Percentiles rank a stretch among this genome's conserved stretches.
These are phyloP conservation scores for Aspergillus bridgeri DNA, from an alignment of 495 filamentous ascomycete genomes.

Conservation along the genomic window DNA sequence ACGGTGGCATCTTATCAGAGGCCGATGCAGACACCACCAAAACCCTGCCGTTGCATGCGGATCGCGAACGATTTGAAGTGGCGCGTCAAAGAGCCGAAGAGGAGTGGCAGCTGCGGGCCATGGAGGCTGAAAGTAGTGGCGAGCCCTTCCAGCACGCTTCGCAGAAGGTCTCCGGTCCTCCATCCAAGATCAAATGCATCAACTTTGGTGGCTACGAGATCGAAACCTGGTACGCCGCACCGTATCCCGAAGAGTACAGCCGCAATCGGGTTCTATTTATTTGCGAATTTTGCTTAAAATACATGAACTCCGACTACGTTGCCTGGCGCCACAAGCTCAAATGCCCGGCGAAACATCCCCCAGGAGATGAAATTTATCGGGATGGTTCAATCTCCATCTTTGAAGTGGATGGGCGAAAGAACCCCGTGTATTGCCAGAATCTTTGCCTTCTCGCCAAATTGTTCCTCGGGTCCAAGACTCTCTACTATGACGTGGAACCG, in stretches of 20 bases:
- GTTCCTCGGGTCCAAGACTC: slow-evolving; percentile 93
- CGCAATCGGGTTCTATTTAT: slow-evolving; percentile 93
- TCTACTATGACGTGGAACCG: slow-evolving; percentile 98
- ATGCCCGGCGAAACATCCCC: slow-evolving; percentile 92
- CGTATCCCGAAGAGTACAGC: slow-evolving; percentile 97
- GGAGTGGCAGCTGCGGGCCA: slow-evolving; percentile 71
- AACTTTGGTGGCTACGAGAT: slow-evolving; percentile 97
- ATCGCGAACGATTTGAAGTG: slow-evolving; percentile 80
- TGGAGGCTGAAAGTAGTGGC: slow-evolving; percentile 41
- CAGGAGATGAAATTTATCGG: slow-evolving; percentile 97
- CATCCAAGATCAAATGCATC: slow-evolving; percentile 97
- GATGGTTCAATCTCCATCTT: slow-evolving; percentile 91
- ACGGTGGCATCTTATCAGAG: slow-evolving; percentile 88
- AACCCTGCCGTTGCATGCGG: slow-evolving; percentile 73
- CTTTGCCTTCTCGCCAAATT: slow-evolving; percentile 93
- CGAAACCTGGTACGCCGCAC: slow-evolving; percentile 99
- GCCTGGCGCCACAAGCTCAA: slow-evolving; percentile 98
- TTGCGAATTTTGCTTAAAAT: slow-evolving; percentile 98
- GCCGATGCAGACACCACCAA: slow-evolving; percentile 86
- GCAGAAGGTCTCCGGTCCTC: slow-evolving; percentile 76
- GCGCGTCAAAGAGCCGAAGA: slow-evolving; percentile 88
- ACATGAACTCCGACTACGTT: slow-evolving; percentile 98
- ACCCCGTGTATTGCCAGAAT: slow-evolving; percentile 96
- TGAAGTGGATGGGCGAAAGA: slow-evolving; percentile 94
- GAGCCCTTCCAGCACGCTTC: slow-evolving; percentile 47